Evolutionary conservation across 163 green algal species (phyloP), one percentile per base, ranked within the genome.

Genomic region (Trebouxia gelatinosa): DNA sequence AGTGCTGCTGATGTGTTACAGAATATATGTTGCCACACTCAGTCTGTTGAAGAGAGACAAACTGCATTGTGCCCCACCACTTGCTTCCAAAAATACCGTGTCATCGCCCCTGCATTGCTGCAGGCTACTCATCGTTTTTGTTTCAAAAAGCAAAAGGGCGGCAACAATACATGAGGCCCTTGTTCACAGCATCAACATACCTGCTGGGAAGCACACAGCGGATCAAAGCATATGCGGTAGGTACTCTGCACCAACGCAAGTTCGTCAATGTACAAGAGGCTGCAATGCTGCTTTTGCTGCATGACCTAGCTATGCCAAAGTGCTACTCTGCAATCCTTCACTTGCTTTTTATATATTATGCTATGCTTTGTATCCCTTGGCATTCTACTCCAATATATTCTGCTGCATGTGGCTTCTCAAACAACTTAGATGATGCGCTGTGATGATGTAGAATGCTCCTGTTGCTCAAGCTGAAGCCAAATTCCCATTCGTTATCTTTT

Each of bases 401-500:
- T 1, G 1, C 57, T 66, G 19, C n/a, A 37, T 59, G 48, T 23
- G 26, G 48, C 48, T 28, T 59, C 19, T 1, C 3, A 19, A 3
- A 59, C 26, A 23, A 3, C 26, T 19, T 23, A 3, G 26, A 59
- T 3, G 3, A 29, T 59, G 48, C 28, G 6, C 9, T 7, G 39
- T 57, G 59, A 29, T 65, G 66, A 26, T 70, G 79, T 59, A 80
- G 75, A 31, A 57, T 31, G 31, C 79, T 79, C 46, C 78, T 58
- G n/a, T 88, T 29, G 65, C 62, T 3, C 6, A 70, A 0, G 46
- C 34, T 21, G 17, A 61, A 2, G 50, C 65, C 2, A 39, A 21
- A 2, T 54, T 85, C n/a, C 89, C 89, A 0, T 48, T 92, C 3
- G 74, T 93, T 0, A 50, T 93, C 21, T 91, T 93, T 74, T 87